Percentiles rank a stretch among this genome's conserved stretches.
Evolutionary conservation across 768 basidiomycete species (phyloP).

Genomic region (Suillus cothurnatus): DNA sequence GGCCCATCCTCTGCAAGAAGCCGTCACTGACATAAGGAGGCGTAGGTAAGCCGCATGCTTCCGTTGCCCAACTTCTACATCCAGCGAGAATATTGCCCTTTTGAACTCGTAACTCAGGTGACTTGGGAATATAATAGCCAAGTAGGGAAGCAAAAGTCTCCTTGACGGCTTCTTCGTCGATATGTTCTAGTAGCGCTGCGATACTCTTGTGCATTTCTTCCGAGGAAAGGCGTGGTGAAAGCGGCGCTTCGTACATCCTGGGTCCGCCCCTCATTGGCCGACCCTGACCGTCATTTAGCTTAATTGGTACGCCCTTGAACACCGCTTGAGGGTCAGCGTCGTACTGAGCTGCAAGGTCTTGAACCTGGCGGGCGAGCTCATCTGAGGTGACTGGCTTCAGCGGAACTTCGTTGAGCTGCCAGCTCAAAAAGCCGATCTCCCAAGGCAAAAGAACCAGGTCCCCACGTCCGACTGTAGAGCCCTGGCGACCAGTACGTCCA

Average conservation of each 20-base stretch:
- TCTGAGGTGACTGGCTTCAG: conserved; percentile 58
- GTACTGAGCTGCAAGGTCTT: conserved; percentile 45
- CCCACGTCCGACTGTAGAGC: conserved; percentile 58
- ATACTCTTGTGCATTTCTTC: conserved; percentile 33
- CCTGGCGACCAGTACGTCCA: conserved; percentile 79
- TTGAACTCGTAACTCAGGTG: conserved; percentile 47
- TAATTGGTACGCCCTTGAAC: conserved; percentile 21
- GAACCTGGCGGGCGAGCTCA: conserved; percentile 49
- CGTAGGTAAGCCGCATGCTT: conserved; percentile 51
- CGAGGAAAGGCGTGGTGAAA: conserved; percentile 17
- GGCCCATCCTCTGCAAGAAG: conserved; percentile 48
- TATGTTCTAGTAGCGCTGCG: conserved; percentile 30
- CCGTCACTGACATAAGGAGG: conserved; percentile 53
- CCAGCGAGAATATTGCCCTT: conserved; percentile 53
- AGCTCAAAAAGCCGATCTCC: conserved; percentile 70
- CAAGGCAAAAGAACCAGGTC: conserved; percentile 82
- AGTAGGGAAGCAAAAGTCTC: conserved; percentile 68
- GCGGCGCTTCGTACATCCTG: conserved; percentile 15
- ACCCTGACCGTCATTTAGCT: background rate
- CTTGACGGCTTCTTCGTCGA: conserved; percentile 54
- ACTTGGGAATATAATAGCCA: conserved; percentile 69
- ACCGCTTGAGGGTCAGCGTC: conserved; percentile 47
- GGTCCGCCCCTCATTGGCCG: conserved; percentile 8
- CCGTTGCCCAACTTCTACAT: conserved; percentile 61
- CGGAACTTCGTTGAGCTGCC: conserved; percentile 66